Evolutionary conservation across 352 stramenopile species (phyloP), one percentile per base, ranked within the genome.

Genomic region (Pythium brassicae): DNA sequence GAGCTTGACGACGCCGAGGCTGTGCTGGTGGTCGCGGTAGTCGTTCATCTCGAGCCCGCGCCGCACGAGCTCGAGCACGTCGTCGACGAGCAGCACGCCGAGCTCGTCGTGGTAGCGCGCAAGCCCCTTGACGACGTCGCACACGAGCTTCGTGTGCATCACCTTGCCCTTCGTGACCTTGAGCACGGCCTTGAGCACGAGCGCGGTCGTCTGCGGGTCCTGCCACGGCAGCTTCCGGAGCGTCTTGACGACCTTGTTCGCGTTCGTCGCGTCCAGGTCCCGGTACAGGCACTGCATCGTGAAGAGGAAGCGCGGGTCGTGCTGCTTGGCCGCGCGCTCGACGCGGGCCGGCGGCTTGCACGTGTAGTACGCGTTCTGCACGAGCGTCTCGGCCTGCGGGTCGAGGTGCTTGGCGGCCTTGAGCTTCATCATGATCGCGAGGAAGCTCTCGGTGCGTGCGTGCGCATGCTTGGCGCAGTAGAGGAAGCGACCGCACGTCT

Each of bases 401-500:
- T 97, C 89, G 12, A 97, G 62, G 61, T 96, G 80, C 66, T 97
- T 98, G 7, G 92, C 95, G 45, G 93, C 91, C 61, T 97, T 98
- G 8, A 98, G 81, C 58, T 95, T 94, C 83, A 97, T 97, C 86
- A 99, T 98, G 34, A 96, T 86, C 29, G 92, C 85, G 53, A 99
- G 83, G 52, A 97, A 89, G n/a, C 76, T 85, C 15, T 82, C 78
- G 23, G 96, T 89, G 49, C 92, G 89, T 29, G 76, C 69, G 60
- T 97, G 89, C 19, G 96, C 98, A 65, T 97, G 89, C 63, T 97
- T 95, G n/a, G 83, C 90, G 55, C 90, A 93, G 68, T 97, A 98
- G 23, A 99, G 71, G 52, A 98, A 99, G 15, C 96, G 82, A 1
- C 97, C 97, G 61, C 94, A 98, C 55, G 87, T 95, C 72, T 99